Conservation (phyloP, 2,329 filamentous ascomycete species). For the Apiospora malaysiana region DNA sequence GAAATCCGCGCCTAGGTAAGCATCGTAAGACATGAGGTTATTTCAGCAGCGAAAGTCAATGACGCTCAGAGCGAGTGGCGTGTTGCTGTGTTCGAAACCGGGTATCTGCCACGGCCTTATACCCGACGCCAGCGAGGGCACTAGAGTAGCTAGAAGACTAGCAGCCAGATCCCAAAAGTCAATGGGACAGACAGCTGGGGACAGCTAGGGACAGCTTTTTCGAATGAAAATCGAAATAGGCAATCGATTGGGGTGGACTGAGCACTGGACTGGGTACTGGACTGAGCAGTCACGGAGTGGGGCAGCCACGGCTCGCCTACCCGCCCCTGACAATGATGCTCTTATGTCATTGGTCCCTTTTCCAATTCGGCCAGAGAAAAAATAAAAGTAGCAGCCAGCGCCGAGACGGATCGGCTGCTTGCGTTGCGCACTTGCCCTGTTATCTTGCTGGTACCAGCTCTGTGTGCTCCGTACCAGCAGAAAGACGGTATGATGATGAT, state of each 20-base stretch:
- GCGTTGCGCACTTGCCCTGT: no score
- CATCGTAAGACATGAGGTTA: slow-evolving; percentile 11
- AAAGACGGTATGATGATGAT: no score
- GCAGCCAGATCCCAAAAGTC: background rate
- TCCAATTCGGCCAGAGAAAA: background rate
- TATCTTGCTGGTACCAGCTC: no score
- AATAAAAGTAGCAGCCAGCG: background rate
- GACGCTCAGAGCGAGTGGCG: background rate
- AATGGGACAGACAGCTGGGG: no score
- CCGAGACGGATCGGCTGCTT: background rate
- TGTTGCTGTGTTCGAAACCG: slow-evolving; percentile 11
- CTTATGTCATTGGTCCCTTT: slow-evolving; percentile 2
- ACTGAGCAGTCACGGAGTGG: background rate
- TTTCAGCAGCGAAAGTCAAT: background rate
- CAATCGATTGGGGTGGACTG: background rate
- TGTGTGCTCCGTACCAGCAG: no score
- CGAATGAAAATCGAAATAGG: no score
- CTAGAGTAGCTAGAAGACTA: background rate
- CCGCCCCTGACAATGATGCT: slow-evolving; percentile 4
- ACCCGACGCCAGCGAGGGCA: background rate
- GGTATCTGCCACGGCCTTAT: background rate
- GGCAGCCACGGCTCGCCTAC: background rate
- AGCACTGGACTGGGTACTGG: no score
- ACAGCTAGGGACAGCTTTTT: slow-evolving; percentile 19
- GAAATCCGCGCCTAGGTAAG: background rate